Evolutionary conservation across 306 rosid species (phyloP).

Genomic region (Cercis canadensis): DNA sequence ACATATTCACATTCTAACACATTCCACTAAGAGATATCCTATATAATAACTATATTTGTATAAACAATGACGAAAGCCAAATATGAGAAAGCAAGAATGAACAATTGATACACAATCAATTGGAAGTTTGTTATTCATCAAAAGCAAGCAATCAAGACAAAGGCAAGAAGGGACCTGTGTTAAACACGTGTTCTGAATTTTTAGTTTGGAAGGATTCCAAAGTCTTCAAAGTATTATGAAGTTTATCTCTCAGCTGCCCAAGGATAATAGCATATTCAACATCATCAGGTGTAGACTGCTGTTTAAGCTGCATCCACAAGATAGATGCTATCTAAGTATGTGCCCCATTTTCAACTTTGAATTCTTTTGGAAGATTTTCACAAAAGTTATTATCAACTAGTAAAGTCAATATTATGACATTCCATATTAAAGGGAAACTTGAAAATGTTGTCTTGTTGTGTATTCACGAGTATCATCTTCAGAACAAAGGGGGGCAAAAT

Average conservation of each 20-base stretch:
- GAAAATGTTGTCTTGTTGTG: slow-evolving; percentile 6
- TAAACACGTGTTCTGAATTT: slow-evolving; percentile 87
- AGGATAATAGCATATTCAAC: slow-evolving; percentile 52
- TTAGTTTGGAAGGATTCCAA: slow-evolving; percentile 80
- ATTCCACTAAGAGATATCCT: no score
- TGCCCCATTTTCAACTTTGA: not conserved
- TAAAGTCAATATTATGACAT: not conserved
- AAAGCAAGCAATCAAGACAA: slow-evolving; percentile 13
- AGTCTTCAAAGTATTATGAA: slow-evolving; percentile 50
- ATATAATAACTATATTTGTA: no score
- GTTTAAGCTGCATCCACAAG: slow-evolving; percentile 66
- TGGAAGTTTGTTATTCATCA: slow-evolving; percentile 17
- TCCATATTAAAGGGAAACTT: slow-evolving; percentile 20
- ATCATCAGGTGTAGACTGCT: slow-evolving; percentile 55
- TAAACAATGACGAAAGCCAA: no score
- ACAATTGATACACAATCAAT: slow-evolving; percentile 15
- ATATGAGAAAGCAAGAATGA: no score
- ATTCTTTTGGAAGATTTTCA: slow-evolving; percentile 4
- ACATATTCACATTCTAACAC: no score
- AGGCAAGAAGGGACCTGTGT: slow-evolving; percentile 64
- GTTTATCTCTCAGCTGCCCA: slow-evolving; percentile 61
- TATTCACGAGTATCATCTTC: not conserved
- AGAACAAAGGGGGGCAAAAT: slow-evolving; percentile 8
- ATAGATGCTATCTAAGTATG: slow-evolving; percentile 29
- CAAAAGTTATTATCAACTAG: slow-evolving; percentile 6